phyloP scores from a whole-genome alignment of 495 filamentous ascomycete species.

The Hypoxylon perforatum region DNA sequence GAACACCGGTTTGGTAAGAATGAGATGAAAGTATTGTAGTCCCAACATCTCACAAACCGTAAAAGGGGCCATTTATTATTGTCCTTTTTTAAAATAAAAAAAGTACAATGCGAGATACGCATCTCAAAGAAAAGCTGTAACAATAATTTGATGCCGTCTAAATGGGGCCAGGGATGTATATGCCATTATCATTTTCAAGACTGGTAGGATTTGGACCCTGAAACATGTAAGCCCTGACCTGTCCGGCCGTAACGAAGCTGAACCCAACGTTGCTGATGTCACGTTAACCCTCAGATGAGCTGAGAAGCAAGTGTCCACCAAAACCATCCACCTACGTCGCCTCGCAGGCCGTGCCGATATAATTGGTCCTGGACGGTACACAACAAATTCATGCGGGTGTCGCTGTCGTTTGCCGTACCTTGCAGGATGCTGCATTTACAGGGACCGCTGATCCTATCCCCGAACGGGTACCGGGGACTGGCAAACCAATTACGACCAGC shows the following conservation, averaged over 20 bases:
- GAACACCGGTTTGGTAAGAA: too few relatives aligned
- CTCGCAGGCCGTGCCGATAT: background rate
- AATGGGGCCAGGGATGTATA: too few relatives aligned
- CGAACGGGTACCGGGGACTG: slow-evolving; percentile 23
- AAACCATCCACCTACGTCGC: background rate
- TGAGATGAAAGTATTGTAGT: too few relatives aligned
- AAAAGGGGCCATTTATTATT: too few relatives aligned
- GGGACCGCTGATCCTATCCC: slow-evolving; percentile 26
- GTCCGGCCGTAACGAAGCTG: background rate
- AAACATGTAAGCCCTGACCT: too few relatives aligned
- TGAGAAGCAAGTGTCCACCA: background rate
- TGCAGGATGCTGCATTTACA: slow-evolving; percentile 10
- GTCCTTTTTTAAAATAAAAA: too few relatives aligned
- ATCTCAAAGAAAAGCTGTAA: too few relatives aligned
- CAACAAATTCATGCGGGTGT: background rate
- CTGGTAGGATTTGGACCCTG: too few relatives aligned
- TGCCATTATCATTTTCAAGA: too few relatives aligned
- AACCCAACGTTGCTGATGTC: slow-evolving; percentile 15
- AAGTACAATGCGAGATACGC: too few relatives aligned
- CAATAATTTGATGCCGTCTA: too few relatives aligned
- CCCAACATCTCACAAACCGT: too few relatives aligned
- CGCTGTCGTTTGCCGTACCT: slow-evolving; percentile 19
- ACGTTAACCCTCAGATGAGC: slow-evolving; percentile 18
- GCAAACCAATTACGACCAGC: slow-evolving; percentile 1
- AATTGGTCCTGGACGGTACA: slow-evolving; percentile 17